phyloP scores from a whole-genome alignment of 345 rosid genomes.

The Aquilaria yunnanensis region DNA sequence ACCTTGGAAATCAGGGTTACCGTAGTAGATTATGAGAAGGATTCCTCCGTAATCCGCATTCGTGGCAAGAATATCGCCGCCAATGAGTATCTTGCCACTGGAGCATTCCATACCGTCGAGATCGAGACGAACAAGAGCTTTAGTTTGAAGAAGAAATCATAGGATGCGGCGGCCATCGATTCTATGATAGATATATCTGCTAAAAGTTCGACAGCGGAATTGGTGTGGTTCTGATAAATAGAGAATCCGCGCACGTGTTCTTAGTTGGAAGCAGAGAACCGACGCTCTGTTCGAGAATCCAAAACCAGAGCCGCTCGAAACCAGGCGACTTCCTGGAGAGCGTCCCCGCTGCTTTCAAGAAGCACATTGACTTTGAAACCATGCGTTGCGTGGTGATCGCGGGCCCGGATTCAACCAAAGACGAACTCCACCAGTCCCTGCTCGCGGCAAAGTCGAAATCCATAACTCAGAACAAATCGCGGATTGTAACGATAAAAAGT shows the following conservation, averaged over 20 bases:
- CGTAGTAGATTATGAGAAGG: neutral
- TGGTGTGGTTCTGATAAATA: slow-evolving; percentile 13
- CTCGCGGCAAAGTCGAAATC: slow-evolving; percentile 5
- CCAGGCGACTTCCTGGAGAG: too few species aligned
- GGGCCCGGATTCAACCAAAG: slow-evolving; percentile 2
- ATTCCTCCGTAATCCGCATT: too few species aligned
- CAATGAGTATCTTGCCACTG: too few species aligned
- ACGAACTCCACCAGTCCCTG: neutral
- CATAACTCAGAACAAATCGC: slow-evolving; percentile 5
- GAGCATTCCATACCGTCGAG: too few species aligned
- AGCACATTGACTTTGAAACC: neutral
- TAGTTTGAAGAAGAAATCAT: too few species aligned
- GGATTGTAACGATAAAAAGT: neutral
- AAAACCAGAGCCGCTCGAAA: too few species aligned
- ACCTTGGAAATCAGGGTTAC: slow-evolving; percentile 3
- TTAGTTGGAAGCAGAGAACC: slow-evolving; percentile 1
- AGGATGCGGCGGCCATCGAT: neutral
- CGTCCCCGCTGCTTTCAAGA: slow-evolving; percentile 6
- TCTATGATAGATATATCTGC: neutral
- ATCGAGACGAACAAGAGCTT: too few species aligned
- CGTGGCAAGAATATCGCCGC: too few species aligned
- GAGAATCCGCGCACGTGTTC: slow-evolving; percentile 4
- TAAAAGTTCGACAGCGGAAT: neutral
- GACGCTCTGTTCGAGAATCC: neutral
- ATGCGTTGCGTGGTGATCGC: slow-evolving; percentile 9